Percentiles rank a stretch among this genome's conserved stretches.
Conservation (phyloP, 176 grass and related monocot species). For the Metroxylon sagu region DNA sequence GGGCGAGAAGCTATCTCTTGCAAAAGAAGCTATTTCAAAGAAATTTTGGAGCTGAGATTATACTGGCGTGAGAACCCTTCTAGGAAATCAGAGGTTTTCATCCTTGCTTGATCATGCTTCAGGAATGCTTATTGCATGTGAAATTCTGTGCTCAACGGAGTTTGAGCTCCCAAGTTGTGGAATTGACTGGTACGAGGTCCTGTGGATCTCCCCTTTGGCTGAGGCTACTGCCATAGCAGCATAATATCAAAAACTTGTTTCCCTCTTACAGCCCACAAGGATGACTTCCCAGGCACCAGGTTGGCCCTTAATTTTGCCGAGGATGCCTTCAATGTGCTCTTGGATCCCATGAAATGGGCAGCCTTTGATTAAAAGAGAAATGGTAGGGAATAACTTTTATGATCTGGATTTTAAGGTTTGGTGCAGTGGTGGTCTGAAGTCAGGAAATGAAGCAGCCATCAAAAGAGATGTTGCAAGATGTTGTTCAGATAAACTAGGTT, state of each 20-base stretch:
- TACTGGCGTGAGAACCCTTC: constrained; percentile 36
- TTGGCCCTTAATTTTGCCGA: constrained; percentile 35
- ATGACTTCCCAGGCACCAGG: constrained; percentile 22
- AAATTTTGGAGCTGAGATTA: constrained; percentile 48
- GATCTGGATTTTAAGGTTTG: too few species aligned
- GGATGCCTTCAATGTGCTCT: constrained; percentile 45
- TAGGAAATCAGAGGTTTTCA: constrained; percentile 50
- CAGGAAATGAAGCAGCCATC: neutral
- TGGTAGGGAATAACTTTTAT: neutral
- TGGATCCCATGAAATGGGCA: constrained; percentile 34
- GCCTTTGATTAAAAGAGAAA: constrained; percentile 26
- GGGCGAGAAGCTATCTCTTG: too few species aligned
- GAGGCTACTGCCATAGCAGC: constrained; percentile 24
- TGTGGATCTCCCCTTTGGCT: constrained; percentile 39
- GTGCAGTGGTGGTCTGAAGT: too few species aligned
- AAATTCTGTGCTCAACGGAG: constrained; percentile 57
- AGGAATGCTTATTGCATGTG: constrained; percentile 53
- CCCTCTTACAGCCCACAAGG: constrained; percentile 28
- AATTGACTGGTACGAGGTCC: constrained; percentile 49
- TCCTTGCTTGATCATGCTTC: constrained; percentile 35
- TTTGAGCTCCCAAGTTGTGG: neutral
- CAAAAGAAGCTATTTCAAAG: constrained; percentile 26
- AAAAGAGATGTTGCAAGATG: neutral
- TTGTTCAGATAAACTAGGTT: constrained; percentile 29
- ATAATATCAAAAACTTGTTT: constrained; percentile 30